A percentile compares a stretch with the other conserved stretches of the same genome.
phyloP scores from a whole-genome alignment of 805 yeast genomes.

The Candida broadrunensis region DNA sequence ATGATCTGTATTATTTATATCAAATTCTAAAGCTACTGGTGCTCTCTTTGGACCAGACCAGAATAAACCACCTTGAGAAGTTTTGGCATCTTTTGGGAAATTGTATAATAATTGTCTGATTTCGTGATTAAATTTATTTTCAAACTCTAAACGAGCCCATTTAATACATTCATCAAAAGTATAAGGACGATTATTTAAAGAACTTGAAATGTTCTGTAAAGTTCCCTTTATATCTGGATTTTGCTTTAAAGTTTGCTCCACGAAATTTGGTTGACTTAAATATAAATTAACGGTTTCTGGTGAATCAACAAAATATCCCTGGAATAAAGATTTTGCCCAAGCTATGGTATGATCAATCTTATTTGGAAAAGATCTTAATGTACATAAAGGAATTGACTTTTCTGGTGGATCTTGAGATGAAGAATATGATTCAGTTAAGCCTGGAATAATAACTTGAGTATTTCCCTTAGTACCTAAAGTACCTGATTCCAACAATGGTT shows the following conservation, averaged over 20 bases:
- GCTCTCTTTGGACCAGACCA: conserved; percentile 99
- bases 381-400: conserved; percentile 94
- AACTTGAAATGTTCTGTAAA: conserved; percentile 72
- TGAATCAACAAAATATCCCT: conserved; percentile 85
- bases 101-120: conserved; percentile 87
- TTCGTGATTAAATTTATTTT: conserved; percentile 78
- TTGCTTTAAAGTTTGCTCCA: conserved; percentile 87
- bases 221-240: conserved; percentile 88
- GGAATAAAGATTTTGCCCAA: conserved; percentile 96
- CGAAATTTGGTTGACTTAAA: conserved; percentile 86
- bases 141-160: conserved; percentile 94
- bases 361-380: conserved; percentile 95
- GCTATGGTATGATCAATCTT: conserved; percentile 99
- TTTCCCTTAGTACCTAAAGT: conserved; percentile 98
- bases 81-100: conserved; percentile 91
- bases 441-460: conserved; percentile 93
- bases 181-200: conserved; percentile 79
- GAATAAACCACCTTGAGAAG: conserved; percentile 87
- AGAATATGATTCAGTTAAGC: conserved; percentile 91
- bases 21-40: conserved; percentile 81
- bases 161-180: conserved; percentile 89
- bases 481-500: conserved; percentile 92
- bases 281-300: conserved; percentile 92
- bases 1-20: conserved; percentile 73
- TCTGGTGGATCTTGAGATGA: conserved; percentile 99